Evolutionary conservation across 1,284 basidiomycete genomes (phyloP), one percentile per base, ranked within the genome.

Genomic region (Kwoniella shivajii): DNA sequence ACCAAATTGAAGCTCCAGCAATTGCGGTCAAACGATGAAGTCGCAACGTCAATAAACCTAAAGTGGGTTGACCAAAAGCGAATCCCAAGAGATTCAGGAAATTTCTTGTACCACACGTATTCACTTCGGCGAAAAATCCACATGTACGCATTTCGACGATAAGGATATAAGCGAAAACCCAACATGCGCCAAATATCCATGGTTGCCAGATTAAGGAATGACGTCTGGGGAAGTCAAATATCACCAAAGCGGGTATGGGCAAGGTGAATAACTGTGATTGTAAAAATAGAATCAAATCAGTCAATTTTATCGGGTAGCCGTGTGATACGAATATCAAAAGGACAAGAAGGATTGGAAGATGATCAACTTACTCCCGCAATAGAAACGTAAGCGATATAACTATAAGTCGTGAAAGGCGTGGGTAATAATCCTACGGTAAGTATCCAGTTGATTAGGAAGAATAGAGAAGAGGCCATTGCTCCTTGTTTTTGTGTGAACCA

Each of bases 21-120:
- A 85, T 77, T 1, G 87, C 86, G n/a, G 84, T 82, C 37, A 88
- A 75, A 20, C 90, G 82, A 57, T 86, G 84, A 65, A 87, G 78
- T 63, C 86, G 84, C 51, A 92, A 73, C 2, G 88, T 89, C 67
- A 92, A 89, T 9, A 92, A 75, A 1, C 85, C 88, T 38, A 92
- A 84, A 0, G 85, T 86, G 66, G 89, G 89, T 22, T 89, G 74
- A 11, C 85, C 88, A 61, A 85, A 80, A 11, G 79, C 78, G 64
- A 66, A 72, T 31, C 67, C 69, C 18, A 73, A 38, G 16, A 71
- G 47, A 50, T 71, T 72, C 42, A 67, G 44, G 38, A 64, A 70
- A 43, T 67, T 71, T 20, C 64, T 50, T 2, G 58, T 59, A 1
- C 71, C 67, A 42, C 71, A 73, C 11, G 33, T 48, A 39, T 60